Conservation (phyloP, 2,329 filamentous ascomycete species). For the Chrysoporthe cubensis region DNA sequence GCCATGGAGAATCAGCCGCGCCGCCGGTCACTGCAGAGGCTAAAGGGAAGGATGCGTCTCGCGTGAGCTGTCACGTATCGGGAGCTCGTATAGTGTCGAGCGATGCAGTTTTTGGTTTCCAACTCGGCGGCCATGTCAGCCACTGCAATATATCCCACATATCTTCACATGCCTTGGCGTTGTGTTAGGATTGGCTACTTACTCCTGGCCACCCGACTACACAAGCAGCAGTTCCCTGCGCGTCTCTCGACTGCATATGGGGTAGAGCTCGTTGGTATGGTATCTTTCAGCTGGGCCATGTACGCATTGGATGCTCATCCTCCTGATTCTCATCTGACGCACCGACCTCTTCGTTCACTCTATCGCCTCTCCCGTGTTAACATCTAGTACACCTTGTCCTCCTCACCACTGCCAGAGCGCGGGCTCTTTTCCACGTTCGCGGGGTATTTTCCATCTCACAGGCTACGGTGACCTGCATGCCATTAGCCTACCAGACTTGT, state of each 20-base stretch:
- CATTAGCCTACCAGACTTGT: not conserved
- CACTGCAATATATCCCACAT: not conserved
- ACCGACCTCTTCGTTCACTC: not conserved
- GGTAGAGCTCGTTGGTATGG: too few relatives aligned
- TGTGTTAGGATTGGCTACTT: not conserved
- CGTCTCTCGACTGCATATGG: not conserved
- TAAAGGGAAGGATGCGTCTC: constrained; percentile 12
- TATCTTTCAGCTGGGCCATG: too few relatives aligned
- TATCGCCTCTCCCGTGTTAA: not conserved
- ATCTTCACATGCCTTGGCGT: not conserved
- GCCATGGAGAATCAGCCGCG: constrained; percentile 10
- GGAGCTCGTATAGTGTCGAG: constrained; percentile 7
- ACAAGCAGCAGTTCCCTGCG: not conserved
- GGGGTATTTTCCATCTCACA: not conserved
- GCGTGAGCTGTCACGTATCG: constrained; percentile 14
- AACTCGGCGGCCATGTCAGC: not conserved
- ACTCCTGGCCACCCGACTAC: not conserved
- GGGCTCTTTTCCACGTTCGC: not conserved
- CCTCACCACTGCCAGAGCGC: not conserved
- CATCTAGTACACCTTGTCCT: not conserved
- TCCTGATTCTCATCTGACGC: not conserved
- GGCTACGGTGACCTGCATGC: not conserved
- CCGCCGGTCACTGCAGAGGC: not conserved
- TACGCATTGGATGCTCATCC: not conserved
- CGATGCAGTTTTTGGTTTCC: not conserved